These are phyloP conservation scores for Globisporangium uncinulatum DNA, from an alignment of 352 stramenopile genomes.

Conservation along the genomic window DNA sequence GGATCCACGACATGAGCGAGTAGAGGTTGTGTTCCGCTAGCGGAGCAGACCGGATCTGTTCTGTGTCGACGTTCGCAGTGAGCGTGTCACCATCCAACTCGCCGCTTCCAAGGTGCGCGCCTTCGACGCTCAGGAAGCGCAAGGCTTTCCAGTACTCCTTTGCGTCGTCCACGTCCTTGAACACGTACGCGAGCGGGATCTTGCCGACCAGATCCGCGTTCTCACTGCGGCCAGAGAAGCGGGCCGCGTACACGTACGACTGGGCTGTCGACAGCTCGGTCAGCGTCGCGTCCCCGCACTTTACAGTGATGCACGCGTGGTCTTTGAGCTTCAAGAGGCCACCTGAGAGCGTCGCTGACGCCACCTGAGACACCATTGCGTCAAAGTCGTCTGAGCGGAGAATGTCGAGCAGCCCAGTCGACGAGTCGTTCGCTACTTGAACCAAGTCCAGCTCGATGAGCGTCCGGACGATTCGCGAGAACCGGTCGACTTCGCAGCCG, in stretches of 20 bases:
- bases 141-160: conserved; percentile 73
- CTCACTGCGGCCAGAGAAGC: conserved; percentile 46
- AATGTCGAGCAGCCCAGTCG: conserved; percentile 41
- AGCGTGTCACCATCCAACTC: conserved; percentile 26
- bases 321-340: conserved; percentile 56
- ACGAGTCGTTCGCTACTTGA: conserved; percentile 49
- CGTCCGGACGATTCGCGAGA: conserved; percentile 61
- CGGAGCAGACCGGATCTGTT: conserved; percentile 45
- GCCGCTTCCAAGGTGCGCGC: conserved; percentile 40
- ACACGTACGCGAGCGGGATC: conserved; percentile 48
- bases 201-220: conserved; percentile 47
- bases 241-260: conserved; percentile 59
- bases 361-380: conserved; percentile 66
- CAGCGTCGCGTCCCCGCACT: conserved; percentile 46
- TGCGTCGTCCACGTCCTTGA: conserved; percentile 31
- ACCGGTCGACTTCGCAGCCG: conserved; percentile 61
- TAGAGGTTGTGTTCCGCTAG: conserved; percentile 69
- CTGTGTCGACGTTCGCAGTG: conserved; percentile 49
- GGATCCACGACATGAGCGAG: conserved; percentile 59
- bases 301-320: conserved; percentile 42
- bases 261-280: conserved; percentile 41
- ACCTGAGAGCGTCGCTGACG: conserved; percentile 64
- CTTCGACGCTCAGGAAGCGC: conserved; percentile 65
- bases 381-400: conserved; percentile 70
- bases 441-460: conserved; percentile 67